Base-by-base conservation (phyloP, 2,329 filamentous ascomycete species). In the Fonsecaea erecta region DNA sequence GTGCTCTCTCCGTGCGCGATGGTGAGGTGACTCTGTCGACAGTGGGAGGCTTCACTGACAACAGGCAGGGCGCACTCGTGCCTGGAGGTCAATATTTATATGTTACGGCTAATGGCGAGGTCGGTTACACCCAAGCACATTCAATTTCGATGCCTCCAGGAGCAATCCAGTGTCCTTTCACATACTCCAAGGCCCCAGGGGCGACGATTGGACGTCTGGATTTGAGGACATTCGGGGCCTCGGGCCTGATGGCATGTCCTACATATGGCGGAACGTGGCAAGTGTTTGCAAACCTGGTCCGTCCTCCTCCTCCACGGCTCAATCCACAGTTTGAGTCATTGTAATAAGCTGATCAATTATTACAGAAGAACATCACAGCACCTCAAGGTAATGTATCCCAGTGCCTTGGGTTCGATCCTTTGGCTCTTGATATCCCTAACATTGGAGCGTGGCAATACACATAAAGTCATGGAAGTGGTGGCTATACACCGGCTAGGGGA, bases 71-170 rank as follows among this genome's bases (percentile, higher is more conserved):
- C 35, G 82, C 85, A 34, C 73, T 81, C 32, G 87, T 89, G 3
- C 86, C 87, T 4, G 87, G 87, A 30, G 88, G 88, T 28, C 87
- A 90, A 71, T 76, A 81, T 63, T 80, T 88, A 70, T 90, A 86
- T 74, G 80, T 90, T 63, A 78, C 76, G 2, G 78, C 82, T 2
- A 75, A 80, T 28, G 88, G 87, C 5, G 77, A 80, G 9, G 74
- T 90, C 63, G 78, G 80, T 61, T 90, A 85, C 77, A 85, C 86
- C 0, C 67, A 72, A 21, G 80, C 86, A 0, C 86, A 89, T 76
- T 87, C 85, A 0, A 76, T 75, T 1, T 76, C 72, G 62, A 82
- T 83, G 4, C 86, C 86, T 0, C 67, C 75, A 0, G 86, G 85
- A 9, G 82, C 85, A 7, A 74, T 81, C 40, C 60, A 77, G 16